Base-by-base conservation (phyloP, 2,329 filamentous ascomycete species). In the Arthrobotrys conoides region DNA sequence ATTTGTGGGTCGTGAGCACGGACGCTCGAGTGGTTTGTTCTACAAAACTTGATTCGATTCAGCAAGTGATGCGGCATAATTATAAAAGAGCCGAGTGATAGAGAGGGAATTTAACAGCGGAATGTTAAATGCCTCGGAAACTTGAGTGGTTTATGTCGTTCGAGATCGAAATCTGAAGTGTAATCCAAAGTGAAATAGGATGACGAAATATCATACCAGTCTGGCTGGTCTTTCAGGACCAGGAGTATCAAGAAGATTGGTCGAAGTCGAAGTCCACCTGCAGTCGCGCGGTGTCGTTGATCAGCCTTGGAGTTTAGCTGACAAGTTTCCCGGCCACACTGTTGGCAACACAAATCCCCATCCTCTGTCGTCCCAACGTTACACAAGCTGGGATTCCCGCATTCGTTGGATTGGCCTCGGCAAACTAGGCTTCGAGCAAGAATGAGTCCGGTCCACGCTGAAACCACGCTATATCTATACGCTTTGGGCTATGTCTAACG, bases 91-190 rank as follows among this genome's bases (percentile, higher is more conserved):
- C 27, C 6, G 38, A 46, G 22, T 14, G 36, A 61, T 46, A 55
- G 64, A 22, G 69, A 71, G 70, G 61, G 70, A 73, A 73, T 67
- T 73, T 51, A 67, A 51, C 57, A 24, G 16, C 16, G n/a, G 38
- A 51, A 9, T 30, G 18, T 61, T 68, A 73, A 73, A 63, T 73
- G 18, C 70, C 70, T 73, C 70, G 30, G 10, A 27, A 22, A 59
- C 12, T 20, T 41, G 65, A 44, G 57, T 24, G 57, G 36, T 44
- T 59, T 59, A 22, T 38, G n/a, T 18, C 33, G 16, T 46, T 53
- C 14, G n/a, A 14, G 4, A 55, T 8, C 1, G 18, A 16, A 30
- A 18, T 5, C n/a, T 36, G 33, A 36, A 36, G 9, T 12, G 8
- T 4, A 8, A 36, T 36, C 5, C 4, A 8, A 36, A 36, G 33